Evolutionary conservation across 805 yeast genomes (phyloP), one percentile per base, ranked within the genome.

Genomic region (Metschnikowia koreensis): DNA sequence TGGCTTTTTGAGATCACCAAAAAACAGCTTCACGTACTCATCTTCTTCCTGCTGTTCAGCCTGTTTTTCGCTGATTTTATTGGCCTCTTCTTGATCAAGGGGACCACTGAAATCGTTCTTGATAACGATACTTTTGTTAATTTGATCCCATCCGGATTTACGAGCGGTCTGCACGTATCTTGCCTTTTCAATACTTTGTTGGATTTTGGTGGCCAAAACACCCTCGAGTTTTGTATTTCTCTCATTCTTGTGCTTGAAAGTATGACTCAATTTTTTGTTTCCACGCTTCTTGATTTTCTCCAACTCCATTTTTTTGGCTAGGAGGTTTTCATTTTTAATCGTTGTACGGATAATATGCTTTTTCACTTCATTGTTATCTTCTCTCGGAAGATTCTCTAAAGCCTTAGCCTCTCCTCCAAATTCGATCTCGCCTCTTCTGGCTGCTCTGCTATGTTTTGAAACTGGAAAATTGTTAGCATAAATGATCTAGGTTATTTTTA

Each of bases 401-500:
- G 77, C 74, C 56, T 75, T 79, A 9, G 79, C 78, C 60, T 72
- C 76, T 37, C 77, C 81, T 4, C 60, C 69, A 1, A 78, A 76
- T 3, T 63, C 69, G 12, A 71, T 66, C 53, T 76, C 80, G 7
- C 85, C 86, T 65, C 90, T 76, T 70, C 92, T 82, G 1, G 94
- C 92, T 2, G 91, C 90, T 71, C 94, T 79, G 41, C 91, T 84
- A 54, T 79, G 83, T 58, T 84, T 85, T 16, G 89, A 84, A 28
- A 83, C 79, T 72, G 27, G n/a, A 13, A 12, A 10, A 10, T 31
- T 7, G 66, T 65, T 60, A 64, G 65, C 22, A 22, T 22, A 22
- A 22, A 22, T 22, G 22, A 2, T 22, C 2, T 22, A 4, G 22
- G 22, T 22, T 22, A 22, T 22, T 22, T 22, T 57, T 51, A 12